Evolutionary conservation across 495 filamentous ascomycete species (phyloP), one percentile per base, ranked within the genome.

Genomic region (Gamarada debralockiae): DNA sequence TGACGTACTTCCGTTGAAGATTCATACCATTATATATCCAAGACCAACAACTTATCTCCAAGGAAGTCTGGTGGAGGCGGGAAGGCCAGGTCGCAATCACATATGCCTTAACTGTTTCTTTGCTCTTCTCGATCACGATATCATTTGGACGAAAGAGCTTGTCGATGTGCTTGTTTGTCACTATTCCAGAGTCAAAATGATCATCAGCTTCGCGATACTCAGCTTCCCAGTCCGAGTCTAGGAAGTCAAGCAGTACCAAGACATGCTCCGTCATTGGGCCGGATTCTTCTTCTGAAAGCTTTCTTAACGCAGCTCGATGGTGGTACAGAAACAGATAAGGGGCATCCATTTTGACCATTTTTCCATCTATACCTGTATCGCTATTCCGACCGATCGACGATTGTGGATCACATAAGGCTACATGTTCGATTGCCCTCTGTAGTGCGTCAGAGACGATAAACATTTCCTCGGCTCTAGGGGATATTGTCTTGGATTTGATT

Each of bases 291-390:
- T 23, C 23, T 31, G 14, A 33, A 33, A 48, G 29, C 45, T 31
- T 48, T 17, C 24, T 34, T 7, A 34, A 36, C 0, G 1, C 24
- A 23, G 18, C 45, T 48, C 45, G 24, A 4, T 34, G 45, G 45
- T 48, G 45, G 45, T 48, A 48, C 23, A 48, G 45, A 48, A 34
- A 34, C 45, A 48, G 3, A 48, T 48, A 48, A 14, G 45, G 45
- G 23, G 45, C 45, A 33, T n/a, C 25, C 45, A 48, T 48, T 17
- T 48, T 21, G 3, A 23, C 14, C 42, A 45, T 27, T n/a, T 3
- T 41, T 41, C 38, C 20, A 12, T n/a, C 17, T n/a, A n/a, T n/a
- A n/a, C 38, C 38, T n/a, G 13, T n/a, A 10, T 12, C 3, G 0
- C 17, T 7, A 45, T 45, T 23, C 42, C 12, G 22, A 13, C 3